A percentile compares a stretch with the other conserved stretches of the same genome.
phyloP scores from a whole-genome alignment of 1,284 basidiomycete species.

The Malassezia obtusa region DNA sequence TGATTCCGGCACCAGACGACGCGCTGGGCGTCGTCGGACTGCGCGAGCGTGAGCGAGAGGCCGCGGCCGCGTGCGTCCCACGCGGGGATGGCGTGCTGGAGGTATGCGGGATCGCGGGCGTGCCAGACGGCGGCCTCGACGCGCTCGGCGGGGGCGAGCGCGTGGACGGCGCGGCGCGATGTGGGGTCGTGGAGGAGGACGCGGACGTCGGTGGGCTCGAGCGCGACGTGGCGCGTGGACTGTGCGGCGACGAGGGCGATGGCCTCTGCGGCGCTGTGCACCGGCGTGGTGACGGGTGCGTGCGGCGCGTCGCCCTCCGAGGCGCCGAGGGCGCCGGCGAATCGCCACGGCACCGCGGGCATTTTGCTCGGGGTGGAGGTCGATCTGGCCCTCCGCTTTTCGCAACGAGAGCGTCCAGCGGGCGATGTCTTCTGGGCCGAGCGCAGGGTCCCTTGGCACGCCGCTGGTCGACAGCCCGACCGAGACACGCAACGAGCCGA shows the following conservation, averaged over 20 bases:
- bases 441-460: not conserved
- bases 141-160: not conserved
- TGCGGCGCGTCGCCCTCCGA: not conserved
- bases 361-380: not conserved
- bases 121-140: not conserved
- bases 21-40: not conserved
- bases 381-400: not conserved
- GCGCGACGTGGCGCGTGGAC: not conserved
- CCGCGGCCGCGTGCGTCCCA: not conserved
- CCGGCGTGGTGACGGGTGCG: not conserved
- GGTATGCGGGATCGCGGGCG: not conserved
- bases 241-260: not conserved
- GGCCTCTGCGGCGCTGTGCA: not conserved
- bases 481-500: not conserved
- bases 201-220: not conserved
- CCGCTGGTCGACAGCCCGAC: not conserved
- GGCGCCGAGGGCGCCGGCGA: not conserved
- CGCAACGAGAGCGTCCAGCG: not conserved
- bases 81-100: not conserved
- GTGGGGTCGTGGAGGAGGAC: not conserved
- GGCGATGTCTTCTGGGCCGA: not conserved
- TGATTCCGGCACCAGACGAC: conserved; percentile 1
- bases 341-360: not conserved
- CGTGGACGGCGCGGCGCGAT: not conserved
- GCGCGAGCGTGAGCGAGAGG: not conserved